Evolutionary conservation across 1,284 basidiomycete genomes (phyloP), one percentile per base, ranked within the genome.

Genomic region (Paramarasmius palmivorus): DNA sequence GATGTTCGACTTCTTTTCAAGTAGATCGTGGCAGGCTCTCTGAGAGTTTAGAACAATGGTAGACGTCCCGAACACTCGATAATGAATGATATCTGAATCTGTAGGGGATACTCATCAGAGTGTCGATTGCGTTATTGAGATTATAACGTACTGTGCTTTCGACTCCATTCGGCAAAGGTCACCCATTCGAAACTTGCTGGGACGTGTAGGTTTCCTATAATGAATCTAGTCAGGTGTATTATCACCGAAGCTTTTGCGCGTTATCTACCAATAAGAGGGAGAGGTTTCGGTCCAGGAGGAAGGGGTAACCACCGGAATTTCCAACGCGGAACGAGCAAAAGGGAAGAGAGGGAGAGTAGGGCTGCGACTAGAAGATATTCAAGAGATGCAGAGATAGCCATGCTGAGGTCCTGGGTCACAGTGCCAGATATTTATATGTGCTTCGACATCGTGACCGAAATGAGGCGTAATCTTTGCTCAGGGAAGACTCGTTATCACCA

Each of bases 21-120:
- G 38, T 8, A 57, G 23, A 19, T 57, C 56, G n/a, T 38, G 52
- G n/a, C 45, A 39, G 6, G 50, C 53, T 38, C 55, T 22, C 14
- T 42, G 38, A 20, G 56, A 57, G 29, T 55, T 54, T 34, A 57
- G 45, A 9, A 57, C 42, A 0, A 57, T 37, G 25, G 54, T 29
- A 15, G 56, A 39, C 3, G 49, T 55, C 5, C 54, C 54, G 7
- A 22, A 17, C 10, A 44, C 20, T 44, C 25, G 19, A n/a, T 23
- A n/a, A 25, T 44, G n/a, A 20, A 44, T 9, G 41, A 44, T 44
- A 25, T 44, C 41, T 3, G 41, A 44, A 44, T 44, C 41, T 44
- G 20, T 2, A 15, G 2, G 25, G 19, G 17, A 40, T 3, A 14
- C 36, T 14, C 14, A 17, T 14, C 14, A 3, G 17, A 40, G 3